Conservation (phyloP, 1,284 basidiomycete genomes). For the Ceratobasidium sp. region DNA sequence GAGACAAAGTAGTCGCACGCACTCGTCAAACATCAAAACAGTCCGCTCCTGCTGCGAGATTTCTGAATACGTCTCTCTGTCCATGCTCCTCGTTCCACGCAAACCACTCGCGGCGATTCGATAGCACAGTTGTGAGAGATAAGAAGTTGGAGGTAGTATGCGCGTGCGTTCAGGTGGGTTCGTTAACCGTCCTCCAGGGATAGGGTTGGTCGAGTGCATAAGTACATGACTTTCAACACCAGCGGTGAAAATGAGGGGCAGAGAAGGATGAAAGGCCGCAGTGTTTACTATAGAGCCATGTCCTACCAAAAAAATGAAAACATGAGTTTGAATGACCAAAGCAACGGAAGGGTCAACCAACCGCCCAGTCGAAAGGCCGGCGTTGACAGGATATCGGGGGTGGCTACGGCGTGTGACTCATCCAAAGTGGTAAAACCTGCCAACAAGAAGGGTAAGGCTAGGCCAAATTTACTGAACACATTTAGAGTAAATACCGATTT, state of each 20-base stretch:
- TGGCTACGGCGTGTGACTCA: slow-evolving; percentile 12
- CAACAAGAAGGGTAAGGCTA: slow-evolving; percentile 7
- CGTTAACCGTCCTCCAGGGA: slow-evolving; percentile 28
- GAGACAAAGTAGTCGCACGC: neutral
- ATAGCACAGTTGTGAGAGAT: slow-evolving; percentile 24
- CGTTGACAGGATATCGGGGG: slow-evolving; percentile 4
- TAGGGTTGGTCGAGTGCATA: slow-evolving; percentile 17
- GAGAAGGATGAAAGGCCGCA: slow-evolving; percentile 37
- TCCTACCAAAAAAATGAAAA: slow-evolving; percentile 11
- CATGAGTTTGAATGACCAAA: neutral
- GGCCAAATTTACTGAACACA: neutral
- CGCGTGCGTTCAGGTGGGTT: slow-evolving; percentile 26
- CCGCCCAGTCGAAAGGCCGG: slow-evolving; percentile 39
- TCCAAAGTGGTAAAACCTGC: slow-evolving; percentile 24
- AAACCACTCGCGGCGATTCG: slow-evolving; percentile 19
- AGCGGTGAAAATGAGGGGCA: slow-evolving; percentile 33
- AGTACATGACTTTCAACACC: slow-evolving; percentile 33
- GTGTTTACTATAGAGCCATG: slow-evolving; percentile 42
- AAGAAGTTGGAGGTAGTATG: slow-evolving; percentile 18
- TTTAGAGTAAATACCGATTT: slow-evolving; percentile 29
- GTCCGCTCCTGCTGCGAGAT: slow-evolving; percentile 26
- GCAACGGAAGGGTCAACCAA: slow-evolving; percentile 14
- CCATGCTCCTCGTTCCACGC: neutral
- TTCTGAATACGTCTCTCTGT: slow-evolving; percentile 13
- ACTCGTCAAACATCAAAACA: slow-evolving; percentile 42